Conservation (phyloP, 805 yeast species). For the Myxozyma lipomycoides region DNA sequence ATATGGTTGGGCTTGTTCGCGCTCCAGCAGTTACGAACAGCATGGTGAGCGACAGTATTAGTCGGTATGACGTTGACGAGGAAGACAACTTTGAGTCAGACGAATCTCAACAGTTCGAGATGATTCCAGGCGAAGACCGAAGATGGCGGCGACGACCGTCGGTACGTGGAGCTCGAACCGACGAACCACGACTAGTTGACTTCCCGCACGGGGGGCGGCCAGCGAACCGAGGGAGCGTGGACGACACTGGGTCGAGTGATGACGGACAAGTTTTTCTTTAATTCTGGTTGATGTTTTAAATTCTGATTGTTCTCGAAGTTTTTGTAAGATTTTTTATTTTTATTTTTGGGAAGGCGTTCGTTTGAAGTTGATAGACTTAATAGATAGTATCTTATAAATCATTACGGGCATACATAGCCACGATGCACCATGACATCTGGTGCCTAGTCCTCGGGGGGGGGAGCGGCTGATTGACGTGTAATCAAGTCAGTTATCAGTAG, state of each 20-base stretch:
- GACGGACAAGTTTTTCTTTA: constrained; percentile 25
- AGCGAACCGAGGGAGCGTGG: constrained; percentile 20
- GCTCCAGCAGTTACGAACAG: constrained; percentile 8
- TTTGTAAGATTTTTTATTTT: neutral
- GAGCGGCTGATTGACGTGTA: too few relatives aligned
- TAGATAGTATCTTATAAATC: too few relatives aligned
- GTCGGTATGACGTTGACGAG: constrained; percentile 1
- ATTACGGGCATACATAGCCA: too few relatives aligned
- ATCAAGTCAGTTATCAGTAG: too few relatives aligned
- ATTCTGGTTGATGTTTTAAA: neutral
- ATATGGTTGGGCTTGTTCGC: constrained; percentile 10
- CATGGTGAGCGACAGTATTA: constrained; percentile 2
- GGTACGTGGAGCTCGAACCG: neutral
- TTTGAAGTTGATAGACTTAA: too few relatives aligned
- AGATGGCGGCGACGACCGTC: constrained; percentile 15
- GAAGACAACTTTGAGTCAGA: neutral
- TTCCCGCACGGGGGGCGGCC: constrained; percentile 24
- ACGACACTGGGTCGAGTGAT: constrained; percentile 8
- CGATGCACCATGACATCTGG: too few relatives aligned
- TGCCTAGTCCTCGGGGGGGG: too few relatives aligned
- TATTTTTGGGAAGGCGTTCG: neutral
- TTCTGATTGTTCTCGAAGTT: neutral
- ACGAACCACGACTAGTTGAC: constrained; percentile 21
- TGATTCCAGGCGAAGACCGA: constrained; percentile 21
- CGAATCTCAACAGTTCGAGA: constrained; percentile 18